Evolutionary conservation across 495 filamentous ascomycete genomes (phyloP).

Genomic region (Eremomyces bilateralis): DNA sequence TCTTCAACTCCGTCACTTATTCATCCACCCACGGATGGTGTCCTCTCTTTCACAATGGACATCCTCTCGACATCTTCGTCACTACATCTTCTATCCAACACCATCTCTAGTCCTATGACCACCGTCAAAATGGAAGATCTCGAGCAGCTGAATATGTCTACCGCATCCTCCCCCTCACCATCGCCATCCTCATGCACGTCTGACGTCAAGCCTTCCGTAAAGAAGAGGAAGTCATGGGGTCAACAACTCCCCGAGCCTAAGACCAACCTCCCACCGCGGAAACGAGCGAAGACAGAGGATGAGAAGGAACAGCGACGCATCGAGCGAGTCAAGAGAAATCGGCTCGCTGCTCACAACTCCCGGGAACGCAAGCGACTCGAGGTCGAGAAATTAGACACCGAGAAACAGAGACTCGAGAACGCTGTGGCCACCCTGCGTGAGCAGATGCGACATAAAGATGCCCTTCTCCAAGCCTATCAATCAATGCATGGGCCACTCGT

Average conservation of each 20-base stretch:
- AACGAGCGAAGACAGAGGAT: constrained; percentile 92
- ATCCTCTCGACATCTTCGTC: too few relatives aligned
- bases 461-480: constrained; percentile 32
- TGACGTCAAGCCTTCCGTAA: constrained; percentile 38
- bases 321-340: constrained; percentile 89
- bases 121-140: constrained; percentile 3
- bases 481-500: constrained; percentile 18
- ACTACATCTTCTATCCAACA: too few relatives aligned
- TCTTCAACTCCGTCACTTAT: too few relatives aligned
- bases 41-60: too few relatives aligned
- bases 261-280: constrained; percentile 88
- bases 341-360: constrained; percentile 86
- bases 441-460: constrained; percentile 41
- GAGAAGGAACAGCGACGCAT: constrained; percentile 97
- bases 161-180: neutral
- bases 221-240: constrained; percentile 98
- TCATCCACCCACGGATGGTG: too few relatives aligned
- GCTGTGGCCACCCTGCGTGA: constrained; percentile 40
- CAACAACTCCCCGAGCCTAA: constrained; percentile 92
- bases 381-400: constrained; percentile 67
- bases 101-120: neutral
- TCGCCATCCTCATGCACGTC: neutral
- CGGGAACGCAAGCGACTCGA: constrained; percentile 88
- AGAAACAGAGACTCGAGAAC: constrained; percentile 44
- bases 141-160: neutral